A percentile compares a stretch with the other conserved stretches of the same genome.
Conservation (phyloP, 179 eudicot species). For the Amaranthus tricolor region DNA sequence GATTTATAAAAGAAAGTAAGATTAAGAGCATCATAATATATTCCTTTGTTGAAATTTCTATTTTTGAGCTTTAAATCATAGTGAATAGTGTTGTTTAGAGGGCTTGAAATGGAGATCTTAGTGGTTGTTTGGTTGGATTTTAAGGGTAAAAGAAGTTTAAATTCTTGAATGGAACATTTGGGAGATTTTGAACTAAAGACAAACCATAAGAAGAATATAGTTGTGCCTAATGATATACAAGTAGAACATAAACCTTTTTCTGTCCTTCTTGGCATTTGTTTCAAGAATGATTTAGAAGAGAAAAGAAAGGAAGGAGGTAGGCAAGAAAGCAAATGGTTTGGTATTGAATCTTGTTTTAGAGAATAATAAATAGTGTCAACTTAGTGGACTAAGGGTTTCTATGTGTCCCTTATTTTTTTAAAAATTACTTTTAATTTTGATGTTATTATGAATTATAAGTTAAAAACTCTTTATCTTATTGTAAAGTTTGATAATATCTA, state of each 20-base stretch:
- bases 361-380: too few relatives aligned
- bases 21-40: conserved; percentile 55
- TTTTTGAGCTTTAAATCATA: conserved; percentile 58
- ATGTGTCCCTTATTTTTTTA: too few relatives aligned
- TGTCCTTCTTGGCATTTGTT: background rate
- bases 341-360: too few relatives aligned
- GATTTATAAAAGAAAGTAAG: conserved; percentile 37
- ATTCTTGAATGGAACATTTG: conserved; percentile 42
- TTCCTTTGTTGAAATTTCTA: conserved; percentile 48
- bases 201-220: conserved; percentile 56
- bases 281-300: too few relatives aligned
- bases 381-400: too few relatives aligned
- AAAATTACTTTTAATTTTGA: too few relatives aligned
- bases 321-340: too few relatives aligned
- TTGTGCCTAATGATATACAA: conserved; percentile 37
- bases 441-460: too few relatives aligned
- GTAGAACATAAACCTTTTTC: conserved; percentile 24
- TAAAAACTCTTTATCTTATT: too few relatives aligned
- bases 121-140: conserved; percentile 24
- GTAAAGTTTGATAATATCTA: too few relatives aligned
- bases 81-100: conserved; percentile 33
- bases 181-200: conserved; percentile 46
- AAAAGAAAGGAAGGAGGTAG: too few relatives aligned
- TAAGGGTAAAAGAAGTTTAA: conserved; percentile 52
- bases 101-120: background rate